Conservation (phyloP, 2,329 filamentous ascomycete genomes). For the Talaromyces sp. region DNA sequence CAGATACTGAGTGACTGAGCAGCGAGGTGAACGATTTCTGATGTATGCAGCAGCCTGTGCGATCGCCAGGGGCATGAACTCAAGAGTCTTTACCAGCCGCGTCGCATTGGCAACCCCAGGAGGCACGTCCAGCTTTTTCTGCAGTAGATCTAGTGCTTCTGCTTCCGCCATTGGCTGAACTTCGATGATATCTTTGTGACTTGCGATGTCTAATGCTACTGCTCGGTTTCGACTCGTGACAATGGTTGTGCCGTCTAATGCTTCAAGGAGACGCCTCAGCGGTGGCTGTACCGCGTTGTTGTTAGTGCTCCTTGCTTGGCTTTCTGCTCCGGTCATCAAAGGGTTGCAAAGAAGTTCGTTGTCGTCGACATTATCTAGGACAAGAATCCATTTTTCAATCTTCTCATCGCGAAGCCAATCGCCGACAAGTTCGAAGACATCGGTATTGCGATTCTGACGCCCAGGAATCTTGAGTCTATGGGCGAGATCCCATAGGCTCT, state of each 20-base stretch:
- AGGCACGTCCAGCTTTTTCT: constrained; percentile 26
- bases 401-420: constrained; percentile 24
- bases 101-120: neutral
- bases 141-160: constrained; percentile 30
- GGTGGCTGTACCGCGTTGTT: neutral
- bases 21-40: constrained; percentile 7
- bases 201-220: constrained; percentile 8
- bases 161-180: constrained; percentile 24
- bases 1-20: constrained; percentile 10
- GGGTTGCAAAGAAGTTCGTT: neutral
- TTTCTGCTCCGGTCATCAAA: neutral
- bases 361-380: constrained; percentile 7
- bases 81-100: constrained; percentile 15
- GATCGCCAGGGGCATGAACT: constrained; percentile 12
- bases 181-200: constrained; percentile 13
- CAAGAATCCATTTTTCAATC: constrained; percentile 19
- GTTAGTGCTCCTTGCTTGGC: neutral
- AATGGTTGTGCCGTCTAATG: constrained; percentile 18
- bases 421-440: constrained; percentile 35
- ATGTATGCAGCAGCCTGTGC: constrained; percentile 35
- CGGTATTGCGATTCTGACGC: constrained; percentile 29
- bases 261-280: constrained; percentile 17
- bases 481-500: neutral
- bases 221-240: constrained; percentile 19
- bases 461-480: neutral